phyloP scores from a whole-genome alignment of 768 basidiomycete species.

The Coprinellus micaceus region DNA sequence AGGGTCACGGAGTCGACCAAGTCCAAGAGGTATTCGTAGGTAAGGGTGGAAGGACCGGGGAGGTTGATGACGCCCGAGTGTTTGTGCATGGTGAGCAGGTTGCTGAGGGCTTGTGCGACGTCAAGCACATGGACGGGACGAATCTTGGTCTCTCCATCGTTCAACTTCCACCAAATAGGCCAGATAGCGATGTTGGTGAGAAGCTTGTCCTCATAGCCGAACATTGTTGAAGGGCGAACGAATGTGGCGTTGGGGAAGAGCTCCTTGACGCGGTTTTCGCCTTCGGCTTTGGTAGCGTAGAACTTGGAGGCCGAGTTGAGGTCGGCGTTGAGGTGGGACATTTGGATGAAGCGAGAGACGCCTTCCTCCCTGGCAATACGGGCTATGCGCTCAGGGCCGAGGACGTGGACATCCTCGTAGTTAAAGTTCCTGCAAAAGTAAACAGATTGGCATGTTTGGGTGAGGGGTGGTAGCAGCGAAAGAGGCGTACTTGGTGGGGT shows the following conservation, averaged over 20 bases:
- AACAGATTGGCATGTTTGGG: constrained; percentile 7
- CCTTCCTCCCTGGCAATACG: constrained; percentile 71
- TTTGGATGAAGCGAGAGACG: constrained; percentile 84
- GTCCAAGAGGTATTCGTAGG: constrained; percentile 75
- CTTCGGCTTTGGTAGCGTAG: constrained; percentile 86
- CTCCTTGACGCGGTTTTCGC: constrained; percentile 81
- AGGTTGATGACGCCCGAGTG: constrained; percentile 69
- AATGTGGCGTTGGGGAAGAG: constrained; percentile 87
- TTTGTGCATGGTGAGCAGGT: constrained; percentile 62
- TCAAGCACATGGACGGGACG: constrained; percentile 93
- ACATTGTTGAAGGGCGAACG: constrained; percentile 81
- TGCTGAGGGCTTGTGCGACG: constrained; percentile 87
- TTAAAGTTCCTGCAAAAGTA: constrained; percentile 71
- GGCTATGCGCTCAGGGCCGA: constrained; percentile 84
- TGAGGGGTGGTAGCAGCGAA: constrained; percentile 6
- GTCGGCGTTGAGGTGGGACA: constrained; percentile 93
- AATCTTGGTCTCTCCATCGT: constrained; percentile 80
- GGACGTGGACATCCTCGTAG: constrained; percentile 75
- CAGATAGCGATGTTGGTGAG: constrained; percentile 88
- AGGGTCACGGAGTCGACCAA: constrained; percentile 80
- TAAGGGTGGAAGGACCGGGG: constrained; percentile 85
- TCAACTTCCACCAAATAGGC: constrained; percentile 93
- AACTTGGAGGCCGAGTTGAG: constrained; percentile 73
- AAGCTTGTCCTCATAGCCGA: constrained; percentile 92
- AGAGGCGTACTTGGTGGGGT: constrained; percentile 81